Evolutionary conservation across 2,329 filamentous ascomycete species (phyloP), one percentile per base, ranked within the genome.

Genomic region (Colletotrichum sidae): DNA sequence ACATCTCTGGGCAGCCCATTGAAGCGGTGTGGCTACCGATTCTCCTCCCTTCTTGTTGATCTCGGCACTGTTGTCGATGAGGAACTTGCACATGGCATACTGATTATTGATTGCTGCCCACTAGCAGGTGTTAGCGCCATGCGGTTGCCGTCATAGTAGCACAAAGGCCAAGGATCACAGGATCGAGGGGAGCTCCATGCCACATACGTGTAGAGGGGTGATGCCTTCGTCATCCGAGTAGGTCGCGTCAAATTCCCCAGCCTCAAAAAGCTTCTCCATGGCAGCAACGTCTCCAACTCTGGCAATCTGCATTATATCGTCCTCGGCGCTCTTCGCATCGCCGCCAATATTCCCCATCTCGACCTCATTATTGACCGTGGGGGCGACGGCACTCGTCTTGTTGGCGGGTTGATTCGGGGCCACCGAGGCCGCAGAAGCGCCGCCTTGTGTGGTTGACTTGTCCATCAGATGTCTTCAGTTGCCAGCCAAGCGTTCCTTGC

Each of bases 71-170:
- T 83, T 80, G 54, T 87, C 92, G 75, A 99, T 87, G 49, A 99
- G 89, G 79, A 96, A 97, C 78, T 96, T 95, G 86, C 95, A 97
- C 84, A 98, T 94, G 70, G 93, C 92, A 81, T 95, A 96, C 77
- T 97, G 96, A 75, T 98, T 98, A 82, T 99, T 99, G 78, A 99
- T 98, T 42, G 96, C 93, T 51, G 96, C 96, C 96, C 96, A 99
- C 93, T 99, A 76, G 57, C 70, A 55, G 12, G 11, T 17, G 49
- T 71, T 60, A 72, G 70, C 51, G 47, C 34, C 47, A 42, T 54
- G 60, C 69, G 34, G 55, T 57, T 34, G 25, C 38, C 25, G 38
- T 44, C 13, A 51, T 3, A 35, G 55, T 38, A 2, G 49, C 38
- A 38, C 47, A 47, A 60, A 54, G 52, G 13, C 12, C 13, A 25